Evolutionary conservation across 108 stramenopile genomes (phyloP).

Genomic region (Seminavis robusta): DNA sequence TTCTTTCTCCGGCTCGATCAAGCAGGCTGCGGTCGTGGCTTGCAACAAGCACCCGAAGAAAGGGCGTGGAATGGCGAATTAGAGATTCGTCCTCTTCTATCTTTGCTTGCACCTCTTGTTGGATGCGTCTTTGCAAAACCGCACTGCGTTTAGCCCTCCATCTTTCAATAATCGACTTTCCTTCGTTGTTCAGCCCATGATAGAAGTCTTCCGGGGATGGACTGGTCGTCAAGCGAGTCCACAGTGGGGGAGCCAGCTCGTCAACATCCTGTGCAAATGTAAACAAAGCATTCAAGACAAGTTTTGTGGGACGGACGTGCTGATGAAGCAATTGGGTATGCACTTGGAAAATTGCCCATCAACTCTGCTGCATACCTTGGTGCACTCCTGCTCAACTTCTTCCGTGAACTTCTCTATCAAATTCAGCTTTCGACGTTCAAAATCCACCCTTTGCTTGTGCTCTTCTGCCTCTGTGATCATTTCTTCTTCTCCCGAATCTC

Average conservation of each 20-base stretch:
- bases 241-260: slow-evolving; percentile 58
- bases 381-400: neutral
- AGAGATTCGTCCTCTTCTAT: slow-evolving; percentile 42
- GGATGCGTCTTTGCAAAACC: slow-evolving; percentile 40
- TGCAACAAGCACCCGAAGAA: slow-evolving; percentile 47
- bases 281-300: neutral
- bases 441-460: neutral
- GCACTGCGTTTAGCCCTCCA: slow-evolving; percentile 55
- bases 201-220: slow-evolving; percentile 50
- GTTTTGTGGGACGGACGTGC: neutral
- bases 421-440: neutral
- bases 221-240: slow-evolving; percentile 46
- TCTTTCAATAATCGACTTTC: slow-evolving; percentile 40
- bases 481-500: neutral
- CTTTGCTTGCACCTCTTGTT: slow-evolving; percentile 53
- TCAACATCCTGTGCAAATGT: slow-evolving; percentile 53
- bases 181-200: slow-evolving; percentile 22
- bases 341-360: too few species aligned
- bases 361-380: slow-evolving; percentile 5
- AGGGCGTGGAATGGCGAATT: slow-evolving; percentile 49
- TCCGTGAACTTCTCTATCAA: neutral
- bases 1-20: neutral
- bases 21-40: neutral
- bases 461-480: slow-evolving; percentile 1
- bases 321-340: neutral